Conservation (phyloP, 2,329 filamentous ascomycete genomes). For the Penicillium sp. region DNA sequence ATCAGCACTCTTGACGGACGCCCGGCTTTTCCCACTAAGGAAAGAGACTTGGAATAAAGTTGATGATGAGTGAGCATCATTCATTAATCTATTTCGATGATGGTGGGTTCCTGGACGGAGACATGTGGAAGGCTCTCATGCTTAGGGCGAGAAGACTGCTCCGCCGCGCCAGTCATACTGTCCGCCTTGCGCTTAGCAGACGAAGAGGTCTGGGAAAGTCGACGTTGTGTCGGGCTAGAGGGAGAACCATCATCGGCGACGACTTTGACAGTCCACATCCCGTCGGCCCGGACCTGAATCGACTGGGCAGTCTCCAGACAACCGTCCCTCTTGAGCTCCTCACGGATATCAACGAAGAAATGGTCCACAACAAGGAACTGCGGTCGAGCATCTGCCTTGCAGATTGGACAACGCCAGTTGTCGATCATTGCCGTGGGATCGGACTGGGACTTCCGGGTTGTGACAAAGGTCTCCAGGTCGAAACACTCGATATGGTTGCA, state of each 20-base stretch:
- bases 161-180: background rate
- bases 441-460: constrained; percentile 61
- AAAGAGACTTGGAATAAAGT: background rate
- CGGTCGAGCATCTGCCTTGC: constrained; percentile 77
- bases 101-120: constrained; percentile 6
- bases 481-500: constrained; percentile 89
- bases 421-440: constrained; percentile 52
- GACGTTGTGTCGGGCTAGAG: background rate
- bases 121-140: constrained; percentile 11
- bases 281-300: constrained; percentile 69
- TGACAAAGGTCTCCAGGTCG: constrained; percentile 81
- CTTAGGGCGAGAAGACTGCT: constrained; percentile 28
- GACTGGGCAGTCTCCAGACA: constrained; percentile 61
- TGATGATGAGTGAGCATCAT: background rate
- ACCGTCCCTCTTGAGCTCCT: constrained; percentile 57
- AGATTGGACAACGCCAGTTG: constrained; percentile 87
- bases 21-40: background rate
- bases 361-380: constrained; percentile 72
- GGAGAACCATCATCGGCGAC: constrained; percentile 35
- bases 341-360: constrained; percentile 70
- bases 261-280: constrained; percentile 66
- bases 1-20: background rate
- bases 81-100: constrained; percentile 34
- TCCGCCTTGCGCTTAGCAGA: constrained; percentile 25
- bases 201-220: background rate